phyloP scores from a whole-genome alignment of 768 basidiomycete species.

The Podaxis rugospora region DNA sequence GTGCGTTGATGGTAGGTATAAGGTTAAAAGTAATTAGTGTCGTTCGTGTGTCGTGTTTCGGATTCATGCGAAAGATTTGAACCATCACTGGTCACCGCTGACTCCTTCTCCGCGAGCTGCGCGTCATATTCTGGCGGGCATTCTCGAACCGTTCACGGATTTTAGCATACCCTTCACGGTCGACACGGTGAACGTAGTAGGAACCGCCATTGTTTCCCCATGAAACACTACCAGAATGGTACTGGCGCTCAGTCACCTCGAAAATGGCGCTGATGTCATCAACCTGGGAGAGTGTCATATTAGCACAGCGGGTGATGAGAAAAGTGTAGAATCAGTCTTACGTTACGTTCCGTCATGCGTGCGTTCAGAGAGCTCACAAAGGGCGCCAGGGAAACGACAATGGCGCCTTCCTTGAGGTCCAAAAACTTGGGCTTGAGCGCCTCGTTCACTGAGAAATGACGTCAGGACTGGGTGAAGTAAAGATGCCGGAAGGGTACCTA shows the following conservation, averaged over 20 bases:
- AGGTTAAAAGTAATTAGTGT: background rate
- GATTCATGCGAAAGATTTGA: background rate
- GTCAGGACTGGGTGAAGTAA: slow-evolving; percentile 2
- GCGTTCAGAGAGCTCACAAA: slow-evolving; percentile 72
- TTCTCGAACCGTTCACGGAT: slow-evolving; percentile 56
- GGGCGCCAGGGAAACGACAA: slow-evolving; percentile 83
- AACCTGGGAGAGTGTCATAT: slow-evolving; percentile 34
- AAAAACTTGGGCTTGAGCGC: slow-evolving; percentile 84
- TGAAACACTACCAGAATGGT: slow-evolving; percentile 72
- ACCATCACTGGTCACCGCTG: background rate
- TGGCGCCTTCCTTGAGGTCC: slow-evolving; percentile 90
- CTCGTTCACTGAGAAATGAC: slow-evolving; percentile 65
- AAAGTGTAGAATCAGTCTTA: slow-evolving; percentile 27
- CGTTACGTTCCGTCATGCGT: slow-evolving; percentile 81
- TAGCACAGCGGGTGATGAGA: background rate
- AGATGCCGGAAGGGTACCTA: slow-evolving; percentile 34
- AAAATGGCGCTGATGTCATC: slow-evolving; percentile 83
- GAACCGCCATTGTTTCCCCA: slow-evolving; percentile 72
- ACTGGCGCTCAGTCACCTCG: slow-evolving; percentile 63
- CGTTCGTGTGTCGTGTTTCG: background rate
- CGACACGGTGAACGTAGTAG: slow-evolving; percentile 76
- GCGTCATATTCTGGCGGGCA: slow-evolving; percentile 25
- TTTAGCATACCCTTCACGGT: slow-evolving; percentile 64
- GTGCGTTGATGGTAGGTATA: background rate
- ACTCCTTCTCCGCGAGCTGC: background rate